Conservation (phyloP, 495 filamentous ascomycete species). For the Aspergillus sparsus region DNA sequence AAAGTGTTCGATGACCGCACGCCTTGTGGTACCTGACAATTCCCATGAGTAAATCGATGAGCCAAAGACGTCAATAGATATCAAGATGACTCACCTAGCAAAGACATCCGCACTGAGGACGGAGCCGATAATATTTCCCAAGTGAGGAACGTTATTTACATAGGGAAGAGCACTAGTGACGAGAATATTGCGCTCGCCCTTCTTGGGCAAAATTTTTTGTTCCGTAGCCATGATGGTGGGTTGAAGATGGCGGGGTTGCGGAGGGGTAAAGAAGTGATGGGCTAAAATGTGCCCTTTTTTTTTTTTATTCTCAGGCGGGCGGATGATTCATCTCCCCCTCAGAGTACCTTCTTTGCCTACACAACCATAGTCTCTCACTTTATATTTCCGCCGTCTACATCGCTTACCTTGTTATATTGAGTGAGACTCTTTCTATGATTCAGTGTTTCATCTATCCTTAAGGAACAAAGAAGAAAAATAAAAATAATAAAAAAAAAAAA, state of each 20-base stretch:
- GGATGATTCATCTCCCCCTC: slow-evolving; percentile 27
- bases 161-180: slow-evolving; percentile 72
- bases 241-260: slow-evolving; percentile 27
- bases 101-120: slow-evolving; percentile 85
- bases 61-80: slow-evolving; percentile 2
- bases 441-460: too few relatives aligned
- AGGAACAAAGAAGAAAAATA: too few relatives aligned
- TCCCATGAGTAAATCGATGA: slow-evolving; percentile 14
- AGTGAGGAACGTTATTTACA: slow-evolving; percentile 94
- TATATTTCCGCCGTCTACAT: slow-evolving; percentile 2
- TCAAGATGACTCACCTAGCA: slow-evolving; percentile 50
- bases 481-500: too few relatives aligned
- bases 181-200: slow-evolving; percentile 45
- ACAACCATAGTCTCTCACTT: neutral
- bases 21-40: slow-evolving; percentile 65
- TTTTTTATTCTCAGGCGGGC: slow-evolving; percentile 3
- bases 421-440: too few relatives aligned
- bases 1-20: slow-evolving; percentile 62
- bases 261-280: slow-evolving; percentile 35
- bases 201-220: slow-evolving; percentile 41
- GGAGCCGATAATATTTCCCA: slow-evolving; percentile 91
- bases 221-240: slow-evolving; percentile 35
- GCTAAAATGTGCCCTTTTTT: slow-evolving; percentile 18
- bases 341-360: slow-evolving; percentile 1
- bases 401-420: slow-evolving; percentile 8